Conservation (phyloP, 73 alveolate species). For the Tetrahymena thermophila region DNA sequence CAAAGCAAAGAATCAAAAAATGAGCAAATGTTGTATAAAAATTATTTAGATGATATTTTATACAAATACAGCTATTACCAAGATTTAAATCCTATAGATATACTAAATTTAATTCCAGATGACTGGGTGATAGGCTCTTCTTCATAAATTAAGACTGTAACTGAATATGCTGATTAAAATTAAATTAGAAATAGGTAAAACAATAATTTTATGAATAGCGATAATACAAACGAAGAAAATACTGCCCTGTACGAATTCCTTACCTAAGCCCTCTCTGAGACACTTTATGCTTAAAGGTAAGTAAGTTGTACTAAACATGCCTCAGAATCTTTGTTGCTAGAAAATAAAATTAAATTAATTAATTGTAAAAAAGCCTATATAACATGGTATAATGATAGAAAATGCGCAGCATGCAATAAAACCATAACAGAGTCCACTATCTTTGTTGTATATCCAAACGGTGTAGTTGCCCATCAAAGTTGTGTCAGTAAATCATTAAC, state of each 20-base stretch:
- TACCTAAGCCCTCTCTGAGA: neutral
- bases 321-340: neutral
- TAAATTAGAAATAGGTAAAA: neutral
- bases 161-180: neutral
- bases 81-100: neutral
- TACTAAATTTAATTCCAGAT: neutral
- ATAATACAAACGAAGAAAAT: neutral
- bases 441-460: neutral
- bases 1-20: neutral
- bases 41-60: neutral
- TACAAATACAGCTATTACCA: neutral
- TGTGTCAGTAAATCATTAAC: neutral
- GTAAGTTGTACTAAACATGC: neutral
- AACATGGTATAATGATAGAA: neutral
- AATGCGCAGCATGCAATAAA: neutral
- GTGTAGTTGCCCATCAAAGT: neutral
- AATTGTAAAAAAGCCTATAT: neutral
- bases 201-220: neutral
- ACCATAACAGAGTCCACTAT: neutral
- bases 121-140: neutral
- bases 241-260: neutral
- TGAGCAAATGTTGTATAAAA: neutral
- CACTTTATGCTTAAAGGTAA: neutral
- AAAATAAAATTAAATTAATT: neutral
- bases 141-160: neutral